Base-by-base conservation (phyloP, 2,329 filamentous ascomycete genomes). In the Xenoacremonium recifei region DNA sequence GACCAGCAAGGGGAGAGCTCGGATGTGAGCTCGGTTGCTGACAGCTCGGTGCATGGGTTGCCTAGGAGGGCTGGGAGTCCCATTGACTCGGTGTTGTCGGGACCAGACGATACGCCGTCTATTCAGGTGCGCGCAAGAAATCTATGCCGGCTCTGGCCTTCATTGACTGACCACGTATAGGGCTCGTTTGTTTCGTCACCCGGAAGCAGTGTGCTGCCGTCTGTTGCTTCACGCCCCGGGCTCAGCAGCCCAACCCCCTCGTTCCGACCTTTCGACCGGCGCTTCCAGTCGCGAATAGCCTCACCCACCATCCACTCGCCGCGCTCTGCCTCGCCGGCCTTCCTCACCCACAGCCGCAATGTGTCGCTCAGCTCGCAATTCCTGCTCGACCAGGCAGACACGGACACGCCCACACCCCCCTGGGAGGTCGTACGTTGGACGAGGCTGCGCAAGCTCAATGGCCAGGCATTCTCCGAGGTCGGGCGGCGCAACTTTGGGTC, bases 371-470 rank as follows among this genome's bases (percentile, higher is more conserved):
- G 78, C 33, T 95, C 88, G 54, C 82, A 88, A 52, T 66, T 87
- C 10, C 59, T 83, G 4, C 61, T 76, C 12, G 82, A 84, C 44
- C 66, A 77, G 32, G 72, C 82, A 38, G 86, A 87, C 35, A 73
- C 77, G 17, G 87, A 92, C 50, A 81, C 83, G 2, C 77, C 82
- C 3, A 83, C 89, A 40, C 82, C 88, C 5, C 93, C 93, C 2
- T 99, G 93, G 95, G 93, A 99, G 59, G 90, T 97, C 40, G 87
- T 99, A 45, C 80, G 91, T 60, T 99, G 95, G 95, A 97, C 89
- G 1, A 93, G 87, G 61, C 70, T 99, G 43, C 88, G 84, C 59
- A 97, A 95, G 64, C 80, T 99, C 48, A 90, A 89, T 18, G 82
- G 81, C 0, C 89, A 97, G 64, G 83, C 88, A 4, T 97, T 97